Evolutionary conservation across 495 filamentous ascomycete species (phyloP), one percentile per base, ranked within the genome.

Genomic region (Trichoderma parareesei): DNA sequence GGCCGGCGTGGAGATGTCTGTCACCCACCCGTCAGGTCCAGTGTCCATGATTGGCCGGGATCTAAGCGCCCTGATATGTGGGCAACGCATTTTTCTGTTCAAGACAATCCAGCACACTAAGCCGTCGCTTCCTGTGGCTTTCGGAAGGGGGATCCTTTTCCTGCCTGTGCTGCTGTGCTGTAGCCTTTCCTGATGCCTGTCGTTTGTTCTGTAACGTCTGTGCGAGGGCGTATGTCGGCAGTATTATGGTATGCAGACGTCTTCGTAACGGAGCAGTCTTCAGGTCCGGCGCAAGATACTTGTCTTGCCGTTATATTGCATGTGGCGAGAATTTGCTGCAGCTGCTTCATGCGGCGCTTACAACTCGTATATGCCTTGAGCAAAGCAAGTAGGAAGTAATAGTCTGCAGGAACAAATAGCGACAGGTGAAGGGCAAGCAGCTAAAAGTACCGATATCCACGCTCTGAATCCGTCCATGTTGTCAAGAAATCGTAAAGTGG

Each of bases 21-120:
- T 57, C 53, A 57, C 53, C 53, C 53, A 57, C 53, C 53, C 27
- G 48, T 57, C 27, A 10, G 33, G 53, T 57, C 53, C 53, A 37
- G 53, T 37, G 20, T 37, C 20, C 18, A 16, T 57, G 53, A 57
- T 57, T 57, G 53, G 53, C 53, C 53, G 53, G 53, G 27, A 57
- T 57, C 53, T 57, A 57, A 57, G 53, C 53, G 53, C 53, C 53
- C 53, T 57, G 53, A 57, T 57, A 57, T 57, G 53, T 57, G 53
- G 53, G 53, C 53, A 57, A 35, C 53, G 14, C 53, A 57, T 35
- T 2, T 2, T 27, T 27, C 27, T 57, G 53, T 35, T 35, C 20
- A 57, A 35, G 16, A 14, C 20, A 27, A 27, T 27, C 27, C 27
- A 27, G 10, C 10, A 57, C 11, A 38, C 53, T 57, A 57, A 57